Evolutionary conservation across 495 filamentous ascomycete genomes (phyloP).

Genomic region (Halenospora varia): DNA sequence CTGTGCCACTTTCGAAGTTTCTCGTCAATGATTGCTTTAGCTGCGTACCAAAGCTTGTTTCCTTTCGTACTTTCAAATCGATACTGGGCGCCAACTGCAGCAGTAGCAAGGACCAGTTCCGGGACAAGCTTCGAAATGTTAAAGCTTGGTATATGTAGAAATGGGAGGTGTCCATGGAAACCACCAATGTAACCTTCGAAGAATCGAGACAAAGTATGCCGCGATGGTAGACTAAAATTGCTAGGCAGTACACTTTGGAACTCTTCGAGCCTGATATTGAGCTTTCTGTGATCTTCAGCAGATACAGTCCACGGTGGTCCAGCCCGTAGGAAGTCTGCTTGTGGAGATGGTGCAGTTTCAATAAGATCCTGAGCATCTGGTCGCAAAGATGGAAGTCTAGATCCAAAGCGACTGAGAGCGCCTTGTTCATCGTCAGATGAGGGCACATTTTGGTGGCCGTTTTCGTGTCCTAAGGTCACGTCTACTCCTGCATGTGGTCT

Average conservation of each 20-base stretch:
- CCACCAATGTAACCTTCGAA: slow-evolving; percentile 64
- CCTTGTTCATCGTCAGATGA: too few species aligned
- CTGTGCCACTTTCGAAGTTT: slow-evolving; percentile 50
- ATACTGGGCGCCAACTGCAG: slow-evolving; percentile 63
- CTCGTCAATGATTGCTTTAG: slow-evolving; percentile 48
- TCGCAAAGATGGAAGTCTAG: slow-evolving; percentile 62
- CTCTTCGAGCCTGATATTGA: slow-evolving; percentile 59
- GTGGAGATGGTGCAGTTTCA: slow-evolving; percentile 36
- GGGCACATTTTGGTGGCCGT: too few species aligned
- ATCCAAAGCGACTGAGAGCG: slow-evolving; percentile 58
- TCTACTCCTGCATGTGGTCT: too few species aligned
- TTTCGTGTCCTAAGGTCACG: too few species aligned
- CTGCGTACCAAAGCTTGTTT: slow-evolving; percentile 67
- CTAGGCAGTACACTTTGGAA: slow-evolving; percentile 63
- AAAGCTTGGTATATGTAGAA: slow-evolving; percentile 63
- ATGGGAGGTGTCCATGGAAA: slow-evolving; percentile 65
- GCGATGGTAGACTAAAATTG: slow-evolving; percentile 60
- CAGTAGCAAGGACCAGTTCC: slow-evolving; percentile 60
- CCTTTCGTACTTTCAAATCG: slow-evolving; percentile 64
- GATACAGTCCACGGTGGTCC: slow-evolving; percentile 62
- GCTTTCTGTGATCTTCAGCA: slow-evolving; percentile 55
- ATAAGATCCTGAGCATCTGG: slow-evolving; percentile 58
- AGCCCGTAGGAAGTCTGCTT: slow-evolving; percentile 34
- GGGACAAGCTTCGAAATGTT: slow-evolving; percentile 47
- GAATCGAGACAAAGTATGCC: slow-evolving; percentile 61